Base-by-base conservation (phyloP, 768 basidiomycete species). In the Asterophora lycoperdoides region DNA sequence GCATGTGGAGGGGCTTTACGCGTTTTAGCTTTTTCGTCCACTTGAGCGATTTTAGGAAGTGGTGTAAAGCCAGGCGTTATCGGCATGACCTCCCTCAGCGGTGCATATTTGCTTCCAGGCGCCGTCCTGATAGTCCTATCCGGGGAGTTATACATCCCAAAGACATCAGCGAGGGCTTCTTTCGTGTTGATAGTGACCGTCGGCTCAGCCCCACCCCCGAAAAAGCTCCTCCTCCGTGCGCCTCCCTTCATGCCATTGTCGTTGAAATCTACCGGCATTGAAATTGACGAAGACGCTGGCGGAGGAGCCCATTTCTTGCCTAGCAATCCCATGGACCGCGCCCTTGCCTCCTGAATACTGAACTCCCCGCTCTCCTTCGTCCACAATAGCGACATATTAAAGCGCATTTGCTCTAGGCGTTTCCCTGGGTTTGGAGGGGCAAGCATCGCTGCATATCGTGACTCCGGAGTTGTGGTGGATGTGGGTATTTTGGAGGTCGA, bases 171-270 rank as follows among this genome's bases (percentile, higher is more conserved):
- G 29, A 96, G 75, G 3, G 96, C 96, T 54, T 92, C 90, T 64
- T 93, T 94, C 23, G 96, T 99, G 64, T 96, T 96, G 58, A 98
- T 92, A 1, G 96, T 99, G 5, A 98, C 85, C 0, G 90, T 92
- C 4, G 89, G 88, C 63, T 92, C 89, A 3, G 23, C 23, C 13
- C 71, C 73, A 13, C 66, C 75, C 23, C 62, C 62, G 34, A 71
- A 61, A 28, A 76, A 56, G 51, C 74, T 77, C 67, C 71, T 79
- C 46, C 79, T 69, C 20, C 52, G 56, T 18, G 23, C 23, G 23
- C 46, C 53, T 35, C 69, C 70, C 56, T 72, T 77, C 43, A 68
- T 67, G 3, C 76, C 78, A 45, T 79, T 79, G 49, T 81, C 83
- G 42, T 82, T 78, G 63, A 86, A 85, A 48, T 83, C 74, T 19